Evolutionary conservation across 176 grass and related monocot genomes (phyloP), one percentile per base, ranked within the genome.

Genomic region (Avena insularis): DNA sequence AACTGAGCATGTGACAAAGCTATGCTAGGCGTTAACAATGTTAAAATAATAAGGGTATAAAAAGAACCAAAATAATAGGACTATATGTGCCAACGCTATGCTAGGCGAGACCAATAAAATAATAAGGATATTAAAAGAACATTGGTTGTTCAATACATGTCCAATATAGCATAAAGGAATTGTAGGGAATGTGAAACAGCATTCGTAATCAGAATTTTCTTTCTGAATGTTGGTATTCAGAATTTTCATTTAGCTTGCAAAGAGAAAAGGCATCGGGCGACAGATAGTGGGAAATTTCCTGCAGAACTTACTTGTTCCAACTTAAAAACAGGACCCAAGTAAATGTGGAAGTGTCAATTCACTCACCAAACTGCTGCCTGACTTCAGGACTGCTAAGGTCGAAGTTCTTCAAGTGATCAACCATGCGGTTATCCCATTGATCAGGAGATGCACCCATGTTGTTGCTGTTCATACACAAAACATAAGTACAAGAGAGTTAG

Each of bases 371-470:
- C 88, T 97, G 97, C 36, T 99, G 89, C 63, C 91, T 91, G 46
- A 99, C 89, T 83, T 99, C 94, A 59, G 94, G 97, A 72, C 97
- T 99, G 91, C 86, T 94, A 69, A 99, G 92, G 79, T 99, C 91
- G 54, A 99, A 99, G 84, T 99, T 99, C 84, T 96, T 99, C 56
- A 99, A 87, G 83, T 95, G 93, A 81, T 97, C 94, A 53, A 94
- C 43, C 92, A 99, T 91, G 53, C 87, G 83, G 65, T 82, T 94
- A 83, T 99, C 97, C 94, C 94, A 96, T 68, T 89, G 90, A 87
- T 89, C 94, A 87, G 92, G 83, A 88, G 84, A 91, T 54, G 89
- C 91, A 75, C 94, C 97, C 97, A 99, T 99, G 81, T 99, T 99
- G 82, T 82, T 99, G 83, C 97, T 99, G 75, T 74, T 21, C 75